phyloP scores from a whole-genome alignment of 257 asterid genomes.

The Forsythia suspensa region DNA sequence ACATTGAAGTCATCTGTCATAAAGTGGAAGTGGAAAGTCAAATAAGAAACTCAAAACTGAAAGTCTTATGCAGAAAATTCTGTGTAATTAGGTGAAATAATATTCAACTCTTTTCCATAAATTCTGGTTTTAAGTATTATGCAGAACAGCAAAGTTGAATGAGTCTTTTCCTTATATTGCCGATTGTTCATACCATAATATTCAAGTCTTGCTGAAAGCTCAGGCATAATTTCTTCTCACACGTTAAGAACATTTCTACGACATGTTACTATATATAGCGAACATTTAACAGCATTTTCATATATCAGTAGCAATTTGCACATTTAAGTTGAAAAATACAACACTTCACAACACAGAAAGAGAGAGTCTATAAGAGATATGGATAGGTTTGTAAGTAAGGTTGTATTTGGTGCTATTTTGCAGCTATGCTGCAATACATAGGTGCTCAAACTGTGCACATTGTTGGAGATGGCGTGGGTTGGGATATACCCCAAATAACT shows the following conservation, averaged over 20 bases:
- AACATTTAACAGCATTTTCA: neutral
- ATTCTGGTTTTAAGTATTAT: no score
- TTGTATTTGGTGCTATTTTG: conserved; percentile 17
- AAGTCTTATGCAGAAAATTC: neutral
- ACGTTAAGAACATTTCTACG: neutral
- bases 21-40: neutral
- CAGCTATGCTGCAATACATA: conserved; percentile 16
- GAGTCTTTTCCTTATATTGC: neutral
- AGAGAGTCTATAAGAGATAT: neutral
- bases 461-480: conserved; percentile 41
- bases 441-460: conserved; percentile 31
- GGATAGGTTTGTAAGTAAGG: conserved; percentile 8
- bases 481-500: conserved; percentile 34
- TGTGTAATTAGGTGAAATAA: neutral
- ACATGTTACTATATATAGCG: neutral
- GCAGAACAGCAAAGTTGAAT: neutral
- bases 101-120: no score
- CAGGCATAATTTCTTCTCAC: neutral
- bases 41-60: neutral
- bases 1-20: no score
- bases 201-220: neutral
- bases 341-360: neutral
- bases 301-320: neutral
- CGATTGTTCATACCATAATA: neutral
- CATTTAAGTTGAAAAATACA: neutral